A percentile compares a stretch with the other conserved stretches of the same genome.
Evolutionary conservation across 2,329 filamentous ascomycete genomes (phyloP).

Genomic region (Berkeleyomyces basicola): DNA sequence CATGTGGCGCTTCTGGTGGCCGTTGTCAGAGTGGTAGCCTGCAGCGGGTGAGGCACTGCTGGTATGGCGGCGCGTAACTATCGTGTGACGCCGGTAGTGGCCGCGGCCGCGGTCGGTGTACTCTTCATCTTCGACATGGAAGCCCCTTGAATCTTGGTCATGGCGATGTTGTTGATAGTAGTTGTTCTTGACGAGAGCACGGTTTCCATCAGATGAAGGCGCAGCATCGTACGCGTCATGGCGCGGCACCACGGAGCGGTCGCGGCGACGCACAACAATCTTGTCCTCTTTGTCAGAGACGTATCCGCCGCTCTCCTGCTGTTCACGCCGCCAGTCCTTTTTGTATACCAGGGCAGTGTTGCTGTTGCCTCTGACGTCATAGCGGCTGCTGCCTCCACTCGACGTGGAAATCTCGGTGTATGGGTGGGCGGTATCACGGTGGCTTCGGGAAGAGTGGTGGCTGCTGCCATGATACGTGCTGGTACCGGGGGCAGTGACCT

Average conservation of each 20-base stretch:
- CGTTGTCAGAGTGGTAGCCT: conserved; percentile 15
- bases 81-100: conserved; percentile 30
- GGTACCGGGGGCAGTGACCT: conserved; percentile 27
- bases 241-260: conserved; percentile 9
- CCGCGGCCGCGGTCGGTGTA: conserved; percentile 25
- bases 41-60: conserved; percentile 25
- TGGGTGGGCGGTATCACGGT: conserved; percentile 17
- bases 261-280: conserved; percentile 9
- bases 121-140: conserved; percentile 25
- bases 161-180: conserved; percentile 23
- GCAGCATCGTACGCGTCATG: conserved; percentile 36
- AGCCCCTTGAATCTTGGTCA: conserved; percentile 14
- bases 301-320: conserved; percentile 39
- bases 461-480: conserved; percentile 30
- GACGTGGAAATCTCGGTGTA: conserved; percentile 37
- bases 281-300: conserved; percentile 1
- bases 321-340: conserved; percentile 20
- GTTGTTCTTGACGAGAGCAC: conserved; percentile 19
- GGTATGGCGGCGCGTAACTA: conserved; percentile 24
- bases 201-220: conserved; percentile 22
- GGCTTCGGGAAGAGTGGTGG: conserved; percentile 28
- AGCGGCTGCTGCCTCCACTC: conserved; percentile 21
- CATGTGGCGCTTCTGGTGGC: conserved; percentile 39
- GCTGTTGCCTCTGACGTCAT: conserved; percentile 17
- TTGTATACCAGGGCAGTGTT: conserved; percentile 19